Evolutionary conservation across 257 asterid species (phyloP).

Genomic region (Paulownia fortunei): DNA sequence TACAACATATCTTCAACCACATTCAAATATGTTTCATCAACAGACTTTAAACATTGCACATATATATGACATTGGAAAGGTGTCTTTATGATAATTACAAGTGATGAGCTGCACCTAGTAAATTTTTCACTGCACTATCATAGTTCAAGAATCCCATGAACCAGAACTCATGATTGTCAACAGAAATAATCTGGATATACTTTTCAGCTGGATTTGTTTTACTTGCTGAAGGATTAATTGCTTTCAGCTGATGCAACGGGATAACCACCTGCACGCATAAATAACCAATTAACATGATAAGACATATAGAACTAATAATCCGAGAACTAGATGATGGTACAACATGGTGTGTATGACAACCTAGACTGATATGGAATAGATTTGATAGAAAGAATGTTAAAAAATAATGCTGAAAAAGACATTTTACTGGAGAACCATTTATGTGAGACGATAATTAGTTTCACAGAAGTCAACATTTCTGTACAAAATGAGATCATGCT

Average conservation of each 20-base stretch:
- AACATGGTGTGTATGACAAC: conserved; percentile 8
- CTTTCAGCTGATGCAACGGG: conserved; percentile 76
- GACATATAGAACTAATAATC: not conserved
- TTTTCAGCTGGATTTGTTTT: conserved; percentile 76
- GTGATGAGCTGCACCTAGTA: conserved; percentile 56
- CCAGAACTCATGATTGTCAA: conserved; percentile 95
- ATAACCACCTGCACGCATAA: conserved; percentile 65
- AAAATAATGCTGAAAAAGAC: not conserved
- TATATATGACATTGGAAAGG: not conserved
- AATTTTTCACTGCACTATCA: conserved; percentile 72
- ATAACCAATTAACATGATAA: not conserved
- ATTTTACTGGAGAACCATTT: not conserved
- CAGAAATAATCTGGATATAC: conserved; percentile 82
- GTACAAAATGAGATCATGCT: not conserved
- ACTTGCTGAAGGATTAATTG: conserved; percentile 75
- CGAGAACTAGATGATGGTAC: not conserved
- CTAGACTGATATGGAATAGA: not conserved
- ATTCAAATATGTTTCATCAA: conserved; percentile 12
- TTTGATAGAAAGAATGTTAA: not conserved
- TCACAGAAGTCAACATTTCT: not conserved
- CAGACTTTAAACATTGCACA: not conserved
- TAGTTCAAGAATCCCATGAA: conserved; percentile 93
- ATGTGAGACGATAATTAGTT: not conserved
- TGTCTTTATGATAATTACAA: not conserved
- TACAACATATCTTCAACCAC: conserved; percentile 26